Evolutionary conservation across 805 yeast species (phyloP), one percentile per base, ranked within the genome.

Genomic region (Suhomyces sp.): DNA sequence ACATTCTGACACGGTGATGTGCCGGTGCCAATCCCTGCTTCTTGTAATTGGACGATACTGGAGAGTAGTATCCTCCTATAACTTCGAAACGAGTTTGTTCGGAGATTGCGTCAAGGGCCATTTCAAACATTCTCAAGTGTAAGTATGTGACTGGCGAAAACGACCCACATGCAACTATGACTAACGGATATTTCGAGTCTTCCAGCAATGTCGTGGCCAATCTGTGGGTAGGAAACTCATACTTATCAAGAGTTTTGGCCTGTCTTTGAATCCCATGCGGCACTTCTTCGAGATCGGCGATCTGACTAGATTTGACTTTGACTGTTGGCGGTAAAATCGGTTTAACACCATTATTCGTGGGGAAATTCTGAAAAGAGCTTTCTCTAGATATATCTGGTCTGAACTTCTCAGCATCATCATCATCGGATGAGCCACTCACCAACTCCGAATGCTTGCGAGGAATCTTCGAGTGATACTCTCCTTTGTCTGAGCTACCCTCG

Each of bases 91-190:
- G 74, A 1, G 98, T 94, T 59, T 86, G 91, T 69, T 94, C 99
- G 46, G 89, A 76, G 48, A 94, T 88, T 7, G 96, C 84, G 68
- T 94, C 99, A 62, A 94, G 74, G 0, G 99, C 99, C 99, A 94
- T 94, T 72, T 94, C 99, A 69, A 94, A 94, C 98, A 94, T 94
- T 53, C 99, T 81, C 64, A 94, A 75, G 71, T 94, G 99, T 52
- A 94, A 76, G 70, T 94, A 94, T 0, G 99, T 94, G 51, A 94
- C 86, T 33, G 99, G 99, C 2, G 96, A 88, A 65, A 93, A 94
- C 2, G 97, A 90, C 7, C 99, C 99, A 72, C 99, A 94, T 1
- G 98, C 97, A 26, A 94, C 98, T 50, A 94, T 82, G 10, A 94
- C 97, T 58, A 94, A 77, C 1, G 99, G 99, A 59, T 84, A 79